phyloP scores from a whole-genome alignment of 2,329 filamentous ascomycete genomes.

The Scedosporium dehoogii region DNA sequence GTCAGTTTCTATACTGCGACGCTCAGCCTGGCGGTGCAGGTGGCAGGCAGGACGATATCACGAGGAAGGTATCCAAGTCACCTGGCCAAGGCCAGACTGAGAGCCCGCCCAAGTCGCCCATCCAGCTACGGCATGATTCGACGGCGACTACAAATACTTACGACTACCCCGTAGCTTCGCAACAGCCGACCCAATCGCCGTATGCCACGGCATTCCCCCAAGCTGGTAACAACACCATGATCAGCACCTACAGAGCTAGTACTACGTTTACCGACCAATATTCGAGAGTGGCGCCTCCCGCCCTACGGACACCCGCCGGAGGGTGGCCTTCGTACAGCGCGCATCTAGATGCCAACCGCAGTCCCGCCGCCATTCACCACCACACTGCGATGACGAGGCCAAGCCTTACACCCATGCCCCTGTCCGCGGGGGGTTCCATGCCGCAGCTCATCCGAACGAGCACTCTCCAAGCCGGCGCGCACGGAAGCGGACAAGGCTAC shows the following conservation, averaged over 20 bases:
- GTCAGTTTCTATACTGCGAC: slow-evolving; percentile 35
- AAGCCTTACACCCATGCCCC: slow-evolving; percentile 36
- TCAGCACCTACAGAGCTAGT: slow-evolving; percentile 40
- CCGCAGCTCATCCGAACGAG: slow-evolving; percentile 48
- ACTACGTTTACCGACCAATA: slow-evolving; percentile 41
- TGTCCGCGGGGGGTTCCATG: slow-evolving; percentile 28
- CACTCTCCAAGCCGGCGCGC: slow-evolving; percentile 33
- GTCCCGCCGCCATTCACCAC: slow-evolving; percentile 28
- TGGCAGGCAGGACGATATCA: slow-evolving; percentile 28
- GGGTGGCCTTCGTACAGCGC: slow-evolving; percentile 34
- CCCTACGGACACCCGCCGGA: slow-evolving; percentile 26
- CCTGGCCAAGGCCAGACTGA: slow-evolving; percentile 24
- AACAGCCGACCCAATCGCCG: slow-evolving; percentile 15
- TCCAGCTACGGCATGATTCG: slow-evolving; percentile 20
- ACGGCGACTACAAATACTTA: slow-evolving; percentile 35
- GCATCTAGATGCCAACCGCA: slow-evolving; percentile 29
- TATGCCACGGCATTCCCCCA: slow-evolving; percentile 29
- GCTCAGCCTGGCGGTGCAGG: slow-evolving; percentile 17
- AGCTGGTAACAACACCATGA: slow-evolving; percentile 37
- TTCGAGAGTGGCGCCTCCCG: slow-evolving; percentile 21
- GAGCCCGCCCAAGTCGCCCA: slow-evolving; percentile 31
- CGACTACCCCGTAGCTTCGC: slow-evolving; percentile 33
- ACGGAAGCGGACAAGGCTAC: slow-evolving; percentile 36
- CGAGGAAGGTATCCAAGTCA: slow-evolving; percentile 30
- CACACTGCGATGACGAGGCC: slow-evolving; percentile 35